phyloP scores from a whole-genome alignment of 1,284 basidiomycete genomes.

The Ceratorhiza oryzae-sativae region DNA sequence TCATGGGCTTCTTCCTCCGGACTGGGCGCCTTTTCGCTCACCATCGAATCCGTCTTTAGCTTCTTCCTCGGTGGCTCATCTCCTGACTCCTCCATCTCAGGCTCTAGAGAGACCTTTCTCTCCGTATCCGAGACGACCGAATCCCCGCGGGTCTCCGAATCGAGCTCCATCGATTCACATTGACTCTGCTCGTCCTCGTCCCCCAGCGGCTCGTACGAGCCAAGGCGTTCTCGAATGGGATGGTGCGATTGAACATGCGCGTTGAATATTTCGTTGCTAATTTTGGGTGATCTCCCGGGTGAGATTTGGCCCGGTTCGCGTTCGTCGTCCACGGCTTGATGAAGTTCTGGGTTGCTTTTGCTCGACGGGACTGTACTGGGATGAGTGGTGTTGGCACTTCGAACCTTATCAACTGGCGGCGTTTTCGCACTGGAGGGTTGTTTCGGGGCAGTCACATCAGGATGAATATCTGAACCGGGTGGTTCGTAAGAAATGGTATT shows the following conservation, averaged over 20 bases:
- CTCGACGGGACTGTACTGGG: too few relatives aligned
- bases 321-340: too few relatives aligned
- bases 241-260: background rate
- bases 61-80: slow-evolving; percentile 29
- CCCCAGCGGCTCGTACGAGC: background rate
- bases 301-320: background rate
- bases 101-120: background rate
- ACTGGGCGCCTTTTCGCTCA: background rate
- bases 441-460: background rate
- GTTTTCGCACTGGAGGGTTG: too few relatives aligned
- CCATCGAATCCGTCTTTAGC: slow-evolving; percentile 2
- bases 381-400: too few relatives aligned
- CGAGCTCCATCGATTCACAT: slow-evolving; percentile 30
- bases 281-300: background rate
- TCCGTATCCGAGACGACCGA: background rate
- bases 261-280: background rate
- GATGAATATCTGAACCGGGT: background rate
- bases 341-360: background rate
- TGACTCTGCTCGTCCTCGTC: slow-evolving; percentile 7
- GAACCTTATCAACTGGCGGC: too few relatives aligned
- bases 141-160: background rate
- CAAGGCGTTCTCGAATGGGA: background rate
- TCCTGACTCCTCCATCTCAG: background rate
- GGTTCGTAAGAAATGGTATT: background rate
- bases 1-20: background rate